A percentile compares a stretch with the other conserved stretches of the same genome.
These are phyloP conservation scores for Tremella fuciformis DNA, from an alignment of 768 basidiomycete species.

Conservation along the genomic window DNA sequence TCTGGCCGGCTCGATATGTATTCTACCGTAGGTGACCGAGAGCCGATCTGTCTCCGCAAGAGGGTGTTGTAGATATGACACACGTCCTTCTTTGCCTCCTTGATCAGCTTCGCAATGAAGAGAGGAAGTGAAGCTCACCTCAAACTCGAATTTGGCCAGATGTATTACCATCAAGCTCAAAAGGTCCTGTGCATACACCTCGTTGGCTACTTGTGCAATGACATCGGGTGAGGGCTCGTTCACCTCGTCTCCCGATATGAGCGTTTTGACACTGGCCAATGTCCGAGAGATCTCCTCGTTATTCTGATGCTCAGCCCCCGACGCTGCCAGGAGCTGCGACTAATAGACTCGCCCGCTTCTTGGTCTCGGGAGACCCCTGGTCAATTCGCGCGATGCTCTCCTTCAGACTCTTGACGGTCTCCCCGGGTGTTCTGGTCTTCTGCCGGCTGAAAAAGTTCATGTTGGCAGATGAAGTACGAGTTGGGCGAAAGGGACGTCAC, in stretches of 20 bases:
- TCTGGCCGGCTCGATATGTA: slow-evolving; percentile 72
- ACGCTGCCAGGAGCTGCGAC: background rate
- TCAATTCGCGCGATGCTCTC: slow-evolving; percentile 40
- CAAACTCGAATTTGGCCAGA: slow-evolving; percentile 87
- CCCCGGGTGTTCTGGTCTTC: slow-evolving; percentile 37
- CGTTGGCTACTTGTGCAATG: slow-evolving; percentile 90
- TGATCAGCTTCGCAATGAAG: background rate
- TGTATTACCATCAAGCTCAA: slow-evolving; percentile 74
- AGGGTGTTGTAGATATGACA: slow-evolving; percentile 56
- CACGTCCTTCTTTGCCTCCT: slow-evolving; percentile 56
- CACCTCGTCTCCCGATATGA: slow-evolving; percentile 32
- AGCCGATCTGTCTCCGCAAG: slow-evolving; percentile 77
- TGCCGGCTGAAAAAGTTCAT: slow-evolving; percentile 48
- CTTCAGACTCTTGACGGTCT: slow-evolving; percentile 34
- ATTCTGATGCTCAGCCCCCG: slow-evolving; percentile 19
- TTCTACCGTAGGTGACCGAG: slow-evolving; percentile 93
- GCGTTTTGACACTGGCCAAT: slow-evolving; percentile 25
- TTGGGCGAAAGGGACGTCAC: background rate
- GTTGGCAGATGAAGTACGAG: background rate
- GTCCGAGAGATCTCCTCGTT: slow-evolving; percentile 37
- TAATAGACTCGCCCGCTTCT: slow-evolving; percentile 17
- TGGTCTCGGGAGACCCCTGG: slow-evolving; percentile 21
- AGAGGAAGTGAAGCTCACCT: slow-evolving; percentile 56
- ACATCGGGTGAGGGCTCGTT: slow-evolving; percentile 68
- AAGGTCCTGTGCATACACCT: slow-evolving; percentile 87